These are phyloP conservation scores for Actinidia chinensis DNA, from an alignment of 179 eudicot species.

Conservation along the genomic window DNA sequence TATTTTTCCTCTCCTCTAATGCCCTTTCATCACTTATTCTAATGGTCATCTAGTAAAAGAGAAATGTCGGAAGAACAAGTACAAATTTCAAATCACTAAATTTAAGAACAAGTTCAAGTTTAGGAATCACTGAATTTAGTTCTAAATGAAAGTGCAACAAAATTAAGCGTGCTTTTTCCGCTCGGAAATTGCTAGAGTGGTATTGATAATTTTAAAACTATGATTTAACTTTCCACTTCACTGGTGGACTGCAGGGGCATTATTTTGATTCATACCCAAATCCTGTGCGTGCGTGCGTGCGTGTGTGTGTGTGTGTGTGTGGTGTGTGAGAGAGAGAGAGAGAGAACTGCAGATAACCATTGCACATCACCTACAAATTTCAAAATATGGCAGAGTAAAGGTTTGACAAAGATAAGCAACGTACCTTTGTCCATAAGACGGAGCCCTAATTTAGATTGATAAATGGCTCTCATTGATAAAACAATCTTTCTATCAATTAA, in stretches of 20 bases:
- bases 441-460: conserved; percentile 78
- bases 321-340: conserved; percentile 10
- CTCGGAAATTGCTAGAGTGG: neutral
- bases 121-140: neutral
- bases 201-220: neutral
- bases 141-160: neutral
- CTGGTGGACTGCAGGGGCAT: neutral
- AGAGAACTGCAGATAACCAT: neutral
- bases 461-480: conserved; percentile 87
- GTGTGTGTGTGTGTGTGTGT: too few species aligned
- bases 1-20: neutral
- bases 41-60: conserved; percentile 1
- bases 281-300: too few species aligned
- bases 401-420: neutral
- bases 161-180: too few species aligned
- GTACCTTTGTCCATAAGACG: conserved; percentile 77
- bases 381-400: neutral
- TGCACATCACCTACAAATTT: neutral
- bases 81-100: neutral
- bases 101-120: neutral
- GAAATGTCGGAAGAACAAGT: neutral
- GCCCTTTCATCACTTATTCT: conserved; percentile 6
- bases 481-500: conserved; percentile 82
- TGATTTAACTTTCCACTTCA: conserved; percentile 13
- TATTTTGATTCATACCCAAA: neutral